Conservation (phyloP, 176 grass and related monocot genomes). For the Areca catechu region DNA sequence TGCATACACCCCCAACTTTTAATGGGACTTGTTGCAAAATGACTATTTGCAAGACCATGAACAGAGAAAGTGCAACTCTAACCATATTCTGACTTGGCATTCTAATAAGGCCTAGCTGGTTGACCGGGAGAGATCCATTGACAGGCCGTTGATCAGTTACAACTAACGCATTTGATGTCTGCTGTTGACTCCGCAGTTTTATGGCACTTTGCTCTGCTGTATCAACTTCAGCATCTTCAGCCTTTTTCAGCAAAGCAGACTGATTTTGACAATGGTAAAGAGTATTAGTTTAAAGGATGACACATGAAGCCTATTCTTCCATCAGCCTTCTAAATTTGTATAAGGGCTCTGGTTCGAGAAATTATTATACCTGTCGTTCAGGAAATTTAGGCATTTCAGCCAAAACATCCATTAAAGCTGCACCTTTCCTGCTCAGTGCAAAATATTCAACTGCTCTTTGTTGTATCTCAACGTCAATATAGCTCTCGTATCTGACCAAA, state of each 20-base stretch:
- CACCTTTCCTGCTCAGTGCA: conserved; percentile 79
- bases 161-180: conserved; percentile 83
- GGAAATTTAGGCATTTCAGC: conserved; percentile 99
- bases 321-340: background rate
- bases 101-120: conserved; percentile 77
- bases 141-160: conserved; percentile 50
- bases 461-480: conserved; percentile 97
- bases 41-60: background rate
- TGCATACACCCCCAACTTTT: conserved; percentile 33
- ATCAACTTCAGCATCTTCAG: conserved; percentile 96
- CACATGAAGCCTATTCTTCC: no score
- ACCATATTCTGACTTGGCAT: conserved; percentile 80
- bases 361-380: conserved; percentile 64
- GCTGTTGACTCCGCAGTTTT: conserved; percentile 88
- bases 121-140: conserved; percentile 59
- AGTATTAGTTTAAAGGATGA: background rate
- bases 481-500: conserved; percentile 77
- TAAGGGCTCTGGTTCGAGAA: background rate
- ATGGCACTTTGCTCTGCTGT: conserved; percentile 99
- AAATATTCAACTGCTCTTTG: conserved; percentile 98
- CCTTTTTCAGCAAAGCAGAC: conserved; percentile 95
- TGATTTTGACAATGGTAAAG: conserved; percentile 42
- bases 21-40: background rate
- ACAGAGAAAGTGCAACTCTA: conserved; percentile 24
- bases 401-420: conserved; percentile 80